Evolutionary conservation across 2,329 filamentous ascomycete genomes (phyloP), one percentile per base, ranked within the genome.

Genomic region (Colletotrichum australisinense): DNA sequence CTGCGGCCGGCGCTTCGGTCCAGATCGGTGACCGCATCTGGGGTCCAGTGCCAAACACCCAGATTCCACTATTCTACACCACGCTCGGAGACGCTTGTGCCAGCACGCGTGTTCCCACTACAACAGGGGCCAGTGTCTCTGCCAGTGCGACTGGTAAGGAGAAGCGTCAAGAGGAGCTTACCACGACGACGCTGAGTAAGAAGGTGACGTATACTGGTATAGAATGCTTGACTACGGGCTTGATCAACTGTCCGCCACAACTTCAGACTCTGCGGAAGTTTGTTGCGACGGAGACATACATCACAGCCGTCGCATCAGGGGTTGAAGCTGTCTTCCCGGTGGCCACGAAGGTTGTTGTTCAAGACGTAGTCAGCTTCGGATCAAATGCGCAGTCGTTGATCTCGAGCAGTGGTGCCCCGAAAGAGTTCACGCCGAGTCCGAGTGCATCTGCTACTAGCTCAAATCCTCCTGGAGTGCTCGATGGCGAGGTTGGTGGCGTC

Each of bases 31-130:
- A 76, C 0, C 76, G 85, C 16, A 86, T 84, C 0, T 91, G 87
- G 87, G 89, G 88, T 0, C 88, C 88, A 0, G 78, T 82, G 0
- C 84, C 87, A 0, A 77, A 80, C 24, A 87, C 85, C 0, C 83
- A 84, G 12, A 82, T 86, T 3, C 86, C 88, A 0, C 81, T 91
- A 53, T 91, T 84, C 75, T 89, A 86, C 75, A 91, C 88, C 0
- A 88, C 86, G 0, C 75, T 90, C 0, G 81, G 82, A 0, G 80
- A 84, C 30, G 79, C 79, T 2, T 90, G 88, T 24, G 65, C 69
- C 4, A 55, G 38, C 3, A 19, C 42, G 4, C 56, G 69, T 1
- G 58, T 75, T 84, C 82, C 0, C 75, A 79, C 3, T 77, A 78
- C 63, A 2, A 57, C 64, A 8, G 4, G 78, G 78, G 6, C 78